A percentile compares a stretch with the other conserved stretches of the same genome.
Evolutionary conservation across 805 yeast species (phyloP).

Genomic region (Candida stauntonica): DNA sequence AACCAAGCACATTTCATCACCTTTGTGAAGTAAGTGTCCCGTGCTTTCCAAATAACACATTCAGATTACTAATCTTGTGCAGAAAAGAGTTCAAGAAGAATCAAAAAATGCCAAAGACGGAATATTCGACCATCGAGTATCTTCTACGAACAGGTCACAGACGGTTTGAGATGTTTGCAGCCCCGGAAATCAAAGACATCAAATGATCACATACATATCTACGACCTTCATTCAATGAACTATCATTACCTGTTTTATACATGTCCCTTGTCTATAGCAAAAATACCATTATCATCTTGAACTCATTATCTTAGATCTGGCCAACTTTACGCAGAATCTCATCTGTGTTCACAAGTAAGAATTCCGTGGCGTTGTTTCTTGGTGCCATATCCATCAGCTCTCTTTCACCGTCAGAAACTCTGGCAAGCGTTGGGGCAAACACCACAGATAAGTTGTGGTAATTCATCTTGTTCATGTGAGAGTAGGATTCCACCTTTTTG

Average conservation of each 20-base stretch:
- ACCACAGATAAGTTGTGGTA: slow-evolving; percentile 81
- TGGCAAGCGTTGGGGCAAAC: slow-evolving; percentile 87
- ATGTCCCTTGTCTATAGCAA: too few relatives aligned
- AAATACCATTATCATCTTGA: too few relatives aligned
- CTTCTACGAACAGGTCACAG: slow-evolving; percentile 71
- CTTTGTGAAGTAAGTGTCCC: slow-evolving; percentile 33
- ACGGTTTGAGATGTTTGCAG: slow-evolving; percentile 66
- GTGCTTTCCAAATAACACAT: too few relatives aligned
- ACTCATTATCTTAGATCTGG: neutral
- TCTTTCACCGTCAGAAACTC: slow-evolving; percentile 72
- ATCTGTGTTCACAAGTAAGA: slow-evolving; percentile 49
- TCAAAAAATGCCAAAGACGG: slow-evolving; percentile 60
- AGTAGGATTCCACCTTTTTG: slow-evolving; percentile 47
- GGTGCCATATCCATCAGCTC: slow-evolving; percentile 84
- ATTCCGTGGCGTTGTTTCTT: slow-evolving; percentile 74
- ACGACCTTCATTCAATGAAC: neutral
- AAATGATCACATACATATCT: slow-evolving; percentile 7
- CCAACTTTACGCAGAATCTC: slow-evolving; percentile 29
- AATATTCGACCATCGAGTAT: slow-evolving; percentile 83
- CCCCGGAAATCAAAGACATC: slow-evolving; percentile 68
- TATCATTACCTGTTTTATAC: too few relatives aligned
- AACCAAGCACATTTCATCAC: slow-evolving; percentile 39
- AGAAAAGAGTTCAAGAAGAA: slow-evolving; percentile 57
- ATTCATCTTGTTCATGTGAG: slow-evolving; percentile 71
- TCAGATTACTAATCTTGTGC: too few relatives aligned